These are phyloP conservation scores for Pyrenochaeta sp. DNA, from an alignment of 2,329 filamentous ascomycete species.

Conservation along the genomic window DNA sequence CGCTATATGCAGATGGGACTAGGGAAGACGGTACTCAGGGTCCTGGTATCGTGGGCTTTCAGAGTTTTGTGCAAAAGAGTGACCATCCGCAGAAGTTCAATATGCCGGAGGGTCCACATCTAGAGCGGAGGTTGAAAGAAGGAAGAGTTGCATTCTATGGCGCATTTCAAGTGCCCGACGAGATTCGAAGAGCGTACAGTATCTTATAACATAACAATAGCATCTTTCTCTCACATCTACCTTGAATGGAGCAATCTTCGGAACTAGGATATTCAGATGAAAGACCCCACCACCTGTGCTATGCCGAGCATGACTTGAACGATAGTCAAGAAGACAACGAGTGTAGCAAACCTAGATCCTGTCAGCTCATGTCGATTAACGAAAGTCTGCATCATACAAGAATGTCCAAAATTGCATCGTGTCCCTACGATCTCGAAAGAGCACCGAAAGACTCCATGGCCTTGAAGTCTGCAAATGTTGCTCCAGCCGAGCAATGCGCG, in stretches of 20 bases:
- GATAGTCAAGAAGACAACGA: constrained; percentile 23
- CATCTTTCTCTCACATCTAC: constrained; percentile 1
- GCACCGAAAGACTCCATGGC: constrained; percentile 32
- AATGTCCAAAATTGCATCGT: constrained; percentile 35
- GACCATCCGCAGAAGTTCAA: constrained; percentile 24
- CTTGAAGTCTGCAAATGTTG: constrained; percentile 25
- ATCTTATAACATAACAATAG: constrained; percentile 9
- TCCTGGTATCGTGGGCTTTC: constrained; percentile 26
- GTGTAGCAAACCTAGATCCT: constrained; percentile 23
- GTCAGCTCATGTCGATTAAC: constrained; percentile 3
- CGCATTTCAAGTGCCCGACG: constrained; percentile 28
- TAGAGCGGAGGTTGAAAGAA: constrained; percentile 20
- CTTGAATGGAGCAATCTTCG: no score
- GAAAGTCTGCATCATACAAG: constrained; percentile 10
- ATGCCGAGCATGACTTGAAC: constrained; percentile 26
- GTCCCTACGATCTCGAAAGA: constrained; percentile 30
- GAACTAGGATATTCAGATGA: no score
- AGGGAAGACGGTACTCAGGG: constrained; percentile 24
- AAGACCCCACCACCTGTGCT: constrained; percentile 28
- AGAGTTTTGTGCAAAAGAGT: constrained; percentile 27
- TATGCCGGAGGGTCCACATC: constrained; percentile 20
- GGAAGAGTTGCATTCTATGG: constrained; percentile 31
- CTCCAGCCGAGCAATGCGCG: constrained; percentile 24
- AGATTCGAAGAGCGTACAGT: constrained; percentile 19
- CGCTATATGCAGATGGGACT: constrained; percentile 22